Conservation (phyloP, 2,329 filamentous ascomycete genomes). For the Fusarium verticillioides region DNA sequence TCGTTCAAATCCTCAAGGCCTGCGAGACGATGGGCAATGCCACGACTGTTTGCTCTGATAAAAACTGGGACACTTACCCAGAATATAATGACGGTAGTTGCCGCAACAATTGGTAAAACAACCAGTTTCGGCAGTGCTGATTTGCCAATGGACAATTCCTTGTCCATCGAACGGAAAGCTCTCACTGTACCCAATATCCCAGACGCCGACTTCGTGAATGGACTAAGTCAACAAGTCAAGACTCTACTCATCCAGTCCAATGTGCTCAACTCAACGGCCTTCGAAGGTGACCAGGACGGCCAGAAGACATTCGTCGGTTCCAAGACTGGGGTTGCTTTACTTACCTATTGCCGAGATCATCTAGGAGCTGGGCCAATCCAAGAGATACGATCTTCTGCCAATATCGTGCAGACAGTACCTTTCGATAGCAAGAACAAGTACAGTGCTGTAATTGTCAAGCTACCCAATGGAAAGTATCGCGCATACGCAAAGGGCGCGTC, state of each 20-base stretch:
- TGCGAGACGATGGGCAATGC: conserved; percentile 80
- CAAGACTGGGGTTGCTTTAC: conserved; percentile 66
- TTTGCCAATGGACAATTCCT: conserved; percentile 36
- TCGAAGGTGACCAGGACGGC: conserved; percentile 61
- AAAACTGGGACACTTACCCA: conserved; percentile 59
- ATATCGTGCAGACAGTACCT: conserved; percentile 62
- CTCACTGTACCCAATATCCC: conserved; percentile 43
- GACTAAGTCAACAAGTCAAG: conserved; percentile 42
- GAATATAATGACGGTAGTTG: conserved; percentile 80
- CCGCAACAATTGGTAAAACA: conserved; percentile 68
- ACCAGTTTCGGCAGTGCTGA: conserved; percentile 47
- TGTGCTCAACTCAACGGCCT: conserved; percentile 68
- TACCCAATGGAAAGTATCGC: conserved; percentile 57
- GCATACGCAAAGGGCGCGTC: conserved; percentile 67
- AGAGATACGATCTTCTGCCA: conserved; percentile 58
- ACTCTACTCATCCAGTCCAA: conserved; percentile 73
- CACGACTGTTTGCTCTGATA: conserved; percentile 80
- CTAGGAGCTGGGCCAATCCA: conserved; percentile 60
- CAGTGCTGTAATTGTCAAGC: conserved; percentile 65
- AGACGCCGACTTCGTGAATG: conserved; percentile 44
- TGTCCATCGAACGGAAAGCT: conserved; percentile 33
- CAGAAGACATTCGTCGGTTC: conserved; percentile 62
- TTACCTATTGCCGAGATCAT: conserved; percentile 61
- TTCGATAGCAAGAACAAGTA: conserved; percentile 67
- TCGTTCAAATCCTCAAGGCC: conserved; percentile 73